Evolutionary conservation across 2,329 filamentous ascomycete species (phyloP).

Genomic region (Parascedosporium putredinis): DNA sequence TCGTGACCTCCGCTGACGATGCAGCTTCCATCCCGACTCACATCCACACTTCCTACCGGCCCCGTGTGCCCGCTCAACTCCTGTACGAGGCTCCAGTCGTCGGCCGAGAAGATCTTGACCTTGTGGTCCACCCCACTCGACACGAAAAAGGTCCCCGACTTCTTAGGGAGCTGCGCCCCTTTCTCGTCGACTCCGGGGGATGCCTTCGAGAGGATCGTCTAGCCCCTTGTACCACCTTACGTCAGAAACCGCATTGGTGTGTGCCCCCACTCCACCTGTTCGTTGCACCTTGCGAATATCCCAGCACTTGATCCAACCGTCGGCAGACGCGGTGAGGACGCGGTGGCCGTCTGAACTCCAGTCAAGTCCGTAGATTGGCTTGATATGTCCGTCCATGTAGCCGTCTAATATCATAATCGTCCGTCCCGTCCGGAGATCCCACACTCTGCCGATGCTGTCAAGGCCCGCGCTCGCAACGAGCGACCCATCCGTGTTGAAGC

Average conservation of each 20-base stretch:
- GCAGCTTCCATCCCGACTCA: conserved; percentile 78
- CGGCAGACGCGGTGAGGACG: conserved; percentile 83
- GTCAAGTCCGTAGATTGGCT: conserved; percentile 85
- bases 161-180: conserved; percentile 62
- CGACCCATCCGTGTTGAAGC: conserved; percentile 86
- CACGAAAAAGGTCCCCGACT: conserved; percentile 84
- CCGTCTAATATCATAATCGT: conserved; percentile 94
- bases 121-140: conserved; percentile 88
- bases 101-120: conserved; percentile 90
- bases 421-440: conserved; percentile 85
- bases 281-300: conserved; percentile 82
- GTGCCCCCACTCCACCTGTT: conserved; percentile 78
- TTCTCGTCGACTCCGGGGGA: conserved; percentile 52
- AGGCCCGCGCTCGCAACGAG: conserved; percentile 84
- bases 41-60: conserved; percentile 83
- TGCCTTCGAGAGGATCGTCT: conserved; percentile 59
- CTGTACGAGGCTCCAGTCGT: conserved; percentile 89
- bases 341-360: conserved; percentile 88
- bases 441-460: conserved; percentile 89
- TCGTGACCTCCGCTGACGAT: conserved; percentile 93
- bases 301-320: conserved; percentile 98
- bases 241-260: conserved; percentile 85
- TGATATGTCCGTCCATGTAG: conserved; percentile 69
- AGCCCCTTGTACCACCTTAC: conserved; percentile 86
- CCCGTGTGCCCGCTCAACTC: conserved; percentile 83